A percentile compares a stretch with the other conserved stretches of the same genome.
These are phyloP conservation scores for Vicia faba DNA, from an alignment of 306 rosid genomes.

Conservation along the genomic window DNA sequence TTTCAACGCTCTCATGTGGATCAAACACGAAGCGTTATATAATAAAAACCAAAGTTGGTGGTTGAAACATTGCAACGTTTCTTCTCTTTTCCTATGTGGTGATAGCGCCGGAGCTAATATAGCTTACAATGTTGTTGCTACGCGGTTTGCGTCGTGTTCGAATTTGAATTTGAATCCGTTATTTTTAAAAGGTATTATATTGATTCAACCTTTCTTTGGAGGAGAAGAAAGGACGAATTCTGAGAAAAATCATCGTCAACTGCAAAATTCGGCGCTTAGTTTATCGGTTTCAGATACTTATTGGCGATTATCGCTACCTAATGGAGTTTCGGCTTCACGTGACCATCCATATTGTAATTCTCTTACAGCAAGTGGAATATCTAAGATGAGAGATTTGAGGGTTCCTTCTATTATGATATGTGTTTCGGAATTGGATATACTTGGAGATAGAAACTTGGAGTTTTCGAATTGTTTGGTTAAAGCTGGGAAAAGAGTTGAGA, in stretches of 20 bases:
- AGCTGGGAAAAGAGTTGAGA: conserved; percentile 68
- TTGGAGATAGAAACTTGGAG: conserved; percentile 69
- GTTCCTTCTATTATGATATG: conserved; percentile 61
- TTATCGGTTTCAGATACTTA: conserved; percentile 63
- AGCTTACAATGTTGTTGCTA: conserved; percentile 68
- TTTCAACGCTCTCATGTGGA: conserved; percentile 63
- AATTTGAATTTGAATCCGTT: conserved; percentile 45
- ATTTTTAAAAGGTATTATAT: conserved; percentile 54
- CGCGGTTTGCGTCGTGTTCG: conserved; percentile 40
- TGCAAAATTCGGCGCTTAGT: conserved; percentile 59
- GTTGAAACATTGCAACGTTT: conserved; percentile 54
- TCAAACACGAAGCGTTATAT: conserved; percentile 58
- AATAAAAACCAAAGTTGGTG: conserved; percentile 60
- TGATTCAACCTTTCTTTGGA: conserved; percentile 93
- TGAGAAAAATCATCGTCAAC: conserved; percentile 56
- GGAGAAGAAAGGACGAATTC: conserved; percentile 70
- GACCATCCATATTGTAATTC: conserved; percentile 88
- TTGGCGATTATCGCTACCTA: conserved; percentile 78
- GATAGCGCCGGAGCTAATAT: conserved; percentile 96
- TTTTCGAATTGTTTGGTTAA: conserved; percentile 56
- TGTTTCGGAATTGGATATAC: conserved; percentile 75
- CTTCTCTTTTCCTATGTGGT: conserved; percentile 63
- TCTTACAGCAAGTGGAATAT: conserved; percentile 39
- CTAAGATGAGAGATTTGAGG: conserved; percentile 50
- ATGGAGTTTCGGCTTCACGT: conserved; percentile 54